Conservation (phyloP, 1,139 yeast genomes). For the Citeromyces siamensis region DNA sequence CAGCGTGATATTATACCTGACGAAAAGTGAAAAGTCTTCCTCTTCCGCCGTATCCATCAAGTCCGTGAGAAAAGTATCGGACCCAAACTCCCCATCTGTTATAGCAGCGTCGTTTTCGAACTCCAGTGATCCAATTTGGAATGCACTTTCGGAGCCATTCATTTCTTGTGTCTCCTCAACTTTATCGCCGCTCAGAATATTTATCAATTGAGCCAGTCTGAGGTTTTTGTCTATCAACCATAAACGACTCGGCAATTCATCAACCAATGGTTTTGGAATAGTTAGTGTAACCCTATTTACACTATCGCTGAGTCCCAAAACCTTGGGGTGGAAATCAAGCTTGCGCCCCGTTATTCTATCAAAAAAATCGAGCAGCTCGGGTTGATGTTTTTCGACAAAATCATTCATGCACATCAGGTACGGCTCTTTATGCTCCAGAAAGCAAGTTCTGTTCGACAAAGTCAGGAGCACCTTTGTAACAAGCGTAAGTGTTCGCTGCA, state of each 20-base stretch:
- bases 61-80: slow-evolving; percentile 22
- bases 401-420: slow-evolving; percentile 60
- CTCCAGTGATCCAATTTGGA: slow-evolving; percentile 41
- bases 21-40: slow-evolving; percentile 16
- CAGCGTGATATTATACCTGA: slow-evolving; percentile 31
- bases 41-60: slow-evolving; percentile 15
- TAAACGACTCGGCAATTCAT: slow-evolving; percentile 56
- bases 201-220: slow-evolving; percentile 45
- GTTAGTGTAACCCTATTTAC: slow-evolving; percentile 29
- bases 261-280: slow-evolving; percentile 26
- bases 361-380: slow-evolving; percentile 53
- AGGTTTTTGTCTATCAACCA: slow-evolving; percentile 55
- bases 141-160: slow-evolving; percentile 18
- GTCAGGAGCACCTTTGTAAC: slow-evolving; percentile 76
- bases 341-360: slow-evolving; percentile 63
- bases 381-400: slow-evolving; percentile 46
- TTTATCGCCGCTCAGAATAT: slow-evolving; percentile 21
- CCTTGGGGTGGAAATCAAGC: slow-evolving; percentile 50
- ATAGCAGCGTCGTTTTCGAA: slow-evolving; percentile 32
- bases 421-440: slow-evolving; percentile 72
- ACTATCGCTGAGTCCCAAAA: slow-evolving; percentile 43
- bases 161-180: slow-evolving; percentile 13
- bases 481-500: slow-evolving; percentile 69
- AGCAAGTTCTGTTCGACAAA: slow-evolving; percentile 63
- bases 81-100: slow-evolving; percentile 23